These are phyloP conservation scores for Tricholoma sp. DNA, from an alignment of 768 basidiomycete species.

Conservation along the genomic window DNA sequence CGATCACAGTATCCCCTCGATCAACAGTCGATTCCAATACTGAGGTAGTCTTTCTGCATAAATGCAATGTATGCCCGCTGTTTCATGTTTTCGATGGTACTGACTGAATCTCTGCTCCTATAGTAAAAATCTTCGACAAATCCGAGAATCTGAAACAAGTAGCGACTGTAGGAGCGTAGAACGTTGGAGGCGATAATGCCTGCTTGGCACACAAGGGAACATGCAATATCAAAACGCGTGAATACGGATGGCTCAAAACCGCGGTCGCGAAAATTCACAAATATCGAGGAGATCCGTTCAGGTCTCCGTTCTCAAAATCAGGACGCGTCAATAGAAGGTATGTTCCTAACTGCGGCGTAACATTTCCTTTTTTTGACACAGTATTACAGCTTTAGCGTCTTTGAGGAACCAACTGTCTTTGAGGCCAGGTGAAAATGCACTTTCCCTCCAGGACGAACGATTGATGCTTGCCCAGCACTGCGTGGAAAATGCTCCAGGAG, in stretches of 20 bases:
- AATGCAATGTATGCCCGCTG: too few species aligned
- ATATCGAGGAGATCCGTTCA: constrained; percentile 27
- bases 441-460: constrained; percentile 55
- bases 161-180: too few species aligned
- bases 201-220: neutral
- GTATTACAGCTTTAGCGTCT: constrained; percentile 36
- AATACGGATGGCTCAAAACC: neutral
- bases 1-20: too few species aligned
- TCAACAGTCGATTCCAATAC: too few species aligned
- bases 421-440: constrained; percentile 38
- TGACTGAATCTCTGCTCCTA: too few species aligned
- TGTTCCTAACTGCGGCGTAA: neutral
- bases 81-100: too few species aligned
- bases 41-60: too few species aligned
- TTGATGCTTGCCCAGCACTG: constrained; percentile 56
- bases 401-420: constrained; percentile 63
- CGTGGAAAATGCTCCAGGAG: constrained; percentile 53
- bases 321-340: constrained; percentile 29
- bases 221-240: neutral
- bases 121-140: too few species aligned
- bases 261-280: constrained; percentile 11
- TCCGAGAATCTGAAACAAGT: too few species aligned
- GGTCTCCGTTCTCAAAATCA: constrained; percentile 27
- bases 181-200: constrained; percentile 4
- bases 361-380: constrained; percentile 5